Percentiles rank a stretch among this genome's conserved stretches.
Conservation (phyloP, 2,329 filamentous ascomycete species). For the Neoscytalidium dimidiatum region DNA sequence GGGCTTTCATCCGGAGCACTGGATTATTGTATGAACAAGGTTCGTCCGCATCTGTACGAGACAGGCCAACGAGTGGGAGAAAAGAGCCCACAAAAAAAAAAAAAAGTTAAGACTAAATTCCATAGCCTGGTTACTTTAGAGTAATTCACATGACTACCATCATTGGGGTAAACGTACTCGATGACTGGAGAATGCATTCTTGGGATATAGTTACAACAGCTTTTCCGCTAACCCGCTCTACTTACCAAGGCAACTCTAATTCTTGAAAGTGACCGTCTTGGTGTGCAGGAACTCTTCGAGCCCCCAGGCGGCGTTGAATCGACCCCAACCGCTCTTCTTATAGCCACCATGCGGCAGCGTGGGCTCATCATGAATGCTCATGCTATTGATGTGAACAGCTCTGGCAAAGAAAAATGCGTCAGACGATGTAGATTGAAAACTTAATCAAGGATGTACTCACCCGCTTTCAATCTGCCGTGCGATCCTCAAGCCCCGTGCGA, state of each 20-base stretch:
- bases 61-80: too few relatives aligned
- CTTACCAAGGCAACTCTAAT: conserved; percentile 23
- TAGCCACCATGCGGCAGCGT: conserved; percentile 51
- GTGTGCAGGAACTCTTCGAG: conserved; percentile 49
- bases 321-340: conserved; percentile 52
- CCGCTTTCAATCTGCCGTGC: conserved; percentile 60
- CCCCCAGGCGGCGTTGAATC: conserved; percentile 49
- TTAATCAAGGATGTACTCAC: conserved; percentile 27
- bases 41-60: too few relatives aligned
- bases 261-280: conserved; percentile 45
- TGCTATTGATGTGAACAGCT: conserved; percentile 54
- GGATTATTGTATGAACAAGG: not conserved
- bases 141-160: too few relatives aligned
- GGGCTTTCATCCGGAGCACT: not conserved
- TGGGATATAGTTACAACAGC: not conserved
- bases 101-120: too few relatives aligned
- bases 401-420: conserved; percentile 23
- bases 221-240: not conserved
- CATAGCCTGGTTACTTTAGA: too few relatives aligned
- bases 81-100: too few relatives aligned
- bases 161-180: too few relatives aligned
- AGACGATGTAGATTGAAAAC: too few relatives aligned
- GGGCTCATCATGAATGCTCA: conserved; percentile 54
- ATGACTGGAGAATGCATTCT: not conserved
- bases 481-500: conserved; percentile 49